Percentiles rank a stretch among this genome's conserved stretches.
Conservation (phyloP, 2,329 filamentous ascomycete genomes). For the Penicillium sumatraense region DNA sequence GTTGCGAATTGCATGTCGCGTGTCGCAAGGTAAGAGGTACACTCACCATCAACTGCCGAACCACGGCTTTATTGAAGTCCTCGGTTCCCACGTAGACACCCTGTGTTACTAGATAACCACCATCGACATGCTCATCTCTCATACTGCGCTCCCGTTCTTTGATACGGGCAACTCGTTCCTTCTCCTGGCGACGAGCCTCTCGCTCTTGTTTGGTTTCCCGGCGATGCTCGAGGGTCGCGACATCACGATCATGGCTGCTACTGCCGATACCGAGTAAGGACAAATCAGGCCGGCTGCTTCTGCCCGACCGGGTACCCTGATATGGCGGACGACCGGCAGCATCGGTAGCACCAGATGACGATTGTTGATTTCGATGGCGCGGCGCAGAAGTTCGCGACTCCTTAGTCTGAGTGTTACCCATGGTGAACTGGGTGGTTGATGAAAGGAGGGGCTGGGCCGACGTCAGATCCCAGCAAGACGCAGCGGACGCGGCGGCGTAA, state of each 20-base stretch:
- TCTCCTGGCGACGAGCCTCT: constrained; percentile 82
- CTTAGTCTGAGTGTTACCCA: constrained; percentile 55
- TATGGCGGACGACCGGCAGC: constrained; percentile 35
- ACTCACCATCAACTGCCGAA: constrained; percentile 88
- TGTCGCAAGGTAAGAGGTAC: no score
- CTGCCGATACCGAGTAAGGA: constrained; percentile 62
- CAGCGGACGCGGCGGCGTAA: constrained; percentile 10
- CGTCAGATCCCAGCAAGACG: constrained; percentile 4
- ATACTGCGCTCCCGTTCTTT: constrained; percentile 91
- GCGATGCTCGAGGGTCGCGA: constrained; percentile 61
- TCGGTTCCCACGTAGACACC: constrained; percentile 91
- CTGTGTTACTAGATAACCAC: constrained; percentile 90
- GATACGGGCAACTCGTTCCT: constrained; percentile 72
- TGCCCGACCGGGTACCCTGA: constrained; percentile 50
- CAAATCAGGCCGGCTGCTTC: constrained; percentile 62
- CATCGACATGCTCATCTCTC: constrained; percentile 89
- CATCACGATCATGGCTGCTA: constrained; percentile 53
- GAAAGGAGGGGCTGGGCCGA: constrained; percentile 5
- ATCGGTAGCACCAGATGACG: constrained; percentile 33
- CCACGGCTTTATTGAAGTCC: constrained; percentile 87
- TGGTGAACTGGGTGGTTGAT: constrained; percentile 23
- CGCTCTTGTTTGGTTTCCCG: constrained; percentile 90
- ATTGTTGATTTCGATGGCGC: constrained; percentile 36
- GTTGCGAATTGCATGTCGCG: no score
- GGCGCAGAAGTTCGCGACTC: constrained; percentile 44